Base-by-base conservation (phyloP, 2,329 filamentous ascomycete species). In the Penicillium olsonii region DNA sequence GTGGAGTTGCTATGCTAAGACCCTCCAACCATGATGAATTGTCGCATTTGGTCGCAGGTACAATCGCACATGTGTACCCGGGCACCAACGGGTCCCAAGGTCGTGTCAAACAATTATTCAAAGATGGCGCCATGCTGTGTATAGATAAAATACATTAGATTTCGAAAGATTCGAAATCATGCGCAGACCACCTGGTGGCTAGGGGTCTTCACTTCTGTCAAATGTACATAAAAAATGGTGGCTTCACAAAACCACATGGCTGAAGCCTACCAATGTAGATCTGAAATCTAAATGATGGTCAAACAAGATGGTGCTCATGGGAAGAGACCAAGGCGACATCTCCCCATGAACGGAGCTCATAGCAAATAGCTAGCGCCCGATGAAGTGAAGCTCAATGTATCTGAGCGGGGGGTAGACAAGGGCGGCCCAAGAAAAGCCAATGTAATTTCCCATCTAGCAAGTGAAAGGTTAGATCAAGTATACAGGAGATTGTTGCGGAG, bases 381-480 rank as follows among this genome's bases (percentile, higher is more conserved):
- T 73, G 34, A 61, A 72, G 58, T 72, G 77, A 37, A 81, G 65
- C 64, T 84, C 81, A 54, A 76, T 62, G 56, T 71, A 76, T 50
- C 81, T 70, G 42, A 83, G 58, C 6, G 78, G 78, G 5, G 79
- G 78, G 60, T 80, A 86, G 2, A 84, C 74, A 5, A 85, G 37
- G 2, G 71, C 79, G 4, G 81, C 79, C 81, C 80, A 85, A 0
- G 76, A 73, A 59, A 84, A 84, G 1, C 80, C 81, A 31, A 85
- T 78, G 54, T 81, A 83, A 33, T 81, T 81, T 1, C 81, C 81
- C 78, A 84, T 81, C 68, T 71, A 46, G 12, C 4, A 14, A 50
- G 22, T 1, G 42, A 41, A 15, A 29, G 24, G 39, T 52, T 43
- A 62, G 42, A 5, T 22, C 41, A 29, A 8, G 9, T 17, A 50